Evolutionary conservation across 2,329 filamentous ascomycete genomes (phyloP).

Genomic region (Neoascochyta sp.): DNA sequence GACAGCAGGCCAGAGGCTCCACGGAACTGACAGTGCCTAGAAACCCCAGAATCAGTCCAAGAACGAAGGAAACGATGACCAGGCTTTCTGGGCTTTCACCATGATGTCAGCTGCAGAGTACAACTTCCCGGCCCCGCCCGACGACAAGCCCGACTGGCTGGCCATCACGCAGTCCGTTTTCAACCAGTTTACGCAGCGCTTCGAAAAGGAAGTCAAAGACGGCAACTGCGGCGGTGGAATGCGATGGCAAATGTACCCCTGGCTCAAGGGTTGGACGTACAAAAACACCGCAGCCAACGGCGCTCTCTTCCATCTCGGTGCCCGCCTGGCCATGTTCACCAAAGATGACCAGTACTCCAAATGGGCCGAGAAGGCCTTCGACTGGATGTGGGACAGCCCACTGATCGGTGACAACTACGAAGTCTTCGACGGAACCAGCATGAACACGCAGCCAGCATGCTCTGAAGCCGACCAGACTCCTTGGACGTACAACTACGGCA

Average conservation of each 20-base stretch:
- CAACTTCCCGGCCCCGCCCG: slow-evolving; percentile 43
- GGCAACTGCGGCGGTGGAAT: slow-evolving; percentile 34
- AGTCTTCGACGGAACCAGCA: slow-evolving; percentile 29
- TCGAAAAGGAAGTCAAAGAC: slow-evolving; percentile 22
- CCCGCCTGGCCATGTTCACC: slow-evolving; percentile 37
- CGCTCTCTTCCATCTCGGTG: slow-evolving; percentile 39
- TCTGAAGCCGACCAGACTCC: slow-evolving; percentile 26
- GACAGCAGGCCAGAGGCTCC: too few relatives aligned
- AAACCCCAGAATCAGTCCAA: slow-evolving; percentile 38
- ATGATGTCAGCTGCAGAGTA: slow-evolving; percentile 56
- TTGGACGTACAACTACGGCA: slow-evolving; percentile 41
- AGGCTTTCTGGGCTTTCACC: slow-evolving; percentile 56
- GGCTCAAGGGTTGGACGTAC: slow-evolving; percentile 36
- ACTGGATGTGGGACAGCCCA: slow-evolving; percentile 32
- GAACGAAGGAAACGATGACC: slow-evolving; percentile 54
- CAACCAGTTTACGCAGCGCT: slow-evolving; percentile 37
- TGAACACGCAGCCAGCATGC: slow-evolving; percentile 19
- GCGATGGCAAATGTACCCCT: slow-evolving; percentile 38
- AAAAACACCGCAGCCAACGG: slow-evolving; percentile 41
- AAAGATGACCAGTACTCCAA: slow-evolving; percentile 36
- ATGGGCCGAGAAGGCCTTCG: slow-evolving; percentile 36
- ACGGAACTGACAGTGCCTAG: too few relatives aligned
- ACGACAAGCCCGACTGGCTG: slow-evolving; percentile 43
- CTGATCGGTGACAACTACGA: slow-evolving; percentile 23
- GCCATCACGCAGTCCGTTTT: slow-evolving; percentile 43